Evolutionary conservation across 768 basidiomycete genomes (phyloP).

Genomic region (Lactarius indigo): DNA sequence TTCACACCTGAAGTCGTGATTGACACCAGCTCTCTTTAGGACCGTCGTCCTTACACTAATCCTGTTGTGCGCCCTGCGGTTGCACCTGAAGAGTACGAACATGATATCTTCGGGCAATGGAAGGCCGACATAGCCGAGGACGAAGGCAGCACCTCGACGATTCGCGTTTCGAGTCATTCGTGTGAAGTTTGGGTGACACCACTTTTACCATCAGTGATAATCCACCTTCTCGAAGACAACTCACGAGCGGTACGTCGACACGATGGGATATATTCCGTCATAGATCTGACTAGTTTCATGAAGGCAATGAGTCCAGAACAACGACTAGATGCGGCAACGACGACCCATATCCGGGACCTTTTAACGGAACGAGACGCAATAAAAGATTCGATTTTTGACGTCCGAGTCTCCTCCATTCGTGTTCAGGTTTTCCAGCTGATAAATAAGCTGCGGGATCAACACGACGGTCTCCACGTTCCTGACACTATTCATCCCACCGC

Average conservation of each 20-base stretch:
- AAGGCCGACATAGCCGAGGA: slow-evolving; percentile 43
- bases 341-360: slow-evolving; percentile 17
- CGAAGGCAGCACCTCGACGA: neutral
- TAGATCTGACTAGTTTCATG: neutral
- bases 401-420: slow-evolving; percentile 16
- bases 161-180: slow-evolving; percentile 10
- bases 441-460: neutral
- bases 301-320: slow-evolving; percentile 19
- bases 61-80: neutral
- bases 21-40: neutral
- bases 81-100: neutral
- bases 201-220: slow-evolving; percentile 16
- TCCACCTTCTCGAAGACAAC: slow-evolving; percentile 18
- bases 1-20: neutral
- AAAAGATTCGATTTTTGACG: slow-evolving; percentile 13
- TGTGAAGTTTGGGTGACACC: slow-evolving; percentile 22
- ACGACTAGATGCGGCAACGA: slow-evolving; percentile 11
- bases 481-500: neutral
- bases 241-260: slow-evolving; percentile 12
- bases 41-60: slow-evolving; percentile 9
- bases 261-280: neutral
- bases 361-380: neutral
- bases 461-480: neutral
- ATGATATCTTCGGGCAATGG: slow-evolving; percentile 68
- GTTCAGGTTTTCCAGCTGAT: slow-evolving; percentile 13